phyloP scores from a whole-genome alignment of 2,329 filamentous ascomycete species.

The Biscogniauxia marginata region DNA sequence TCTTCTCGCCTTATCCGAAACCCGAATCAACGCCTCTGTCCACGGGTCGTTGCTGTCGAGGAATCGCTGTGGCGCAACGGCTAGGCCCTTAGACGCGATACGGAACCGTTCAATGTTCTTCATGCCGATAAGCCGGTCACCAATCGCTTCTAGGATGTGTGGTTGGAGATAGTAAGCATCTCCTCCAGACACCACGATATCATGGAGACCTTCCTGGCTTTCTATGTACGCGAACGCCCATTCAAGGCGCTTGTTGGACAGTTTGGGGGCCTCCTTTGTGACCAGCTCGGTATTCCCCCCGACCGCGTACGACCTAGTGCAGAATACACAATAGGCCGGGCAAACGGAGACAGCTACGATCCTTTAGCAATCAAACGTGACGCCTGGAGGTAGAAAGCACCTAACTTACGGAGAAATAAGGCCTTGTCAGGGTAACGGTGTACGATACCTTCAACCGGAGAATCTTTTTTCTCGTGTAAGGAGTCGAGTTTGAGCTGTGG shows the following conservation, averaged over 20 bases:
- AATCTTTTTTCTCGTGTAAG: slow-evolving; percentile 55
- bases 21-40: slow-evolving; percentile 49
- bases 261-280: slow-evolving; percentile 39
- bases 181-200: slow-evolving; percentile 63
- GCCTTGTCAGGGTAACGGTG: slow-evolving; percentile 65
- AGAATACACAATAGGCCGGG: slow-evolving; percentile 62
- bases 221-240: slow-evolving; percentile 56
- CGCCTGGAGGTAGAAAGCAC: background rate
- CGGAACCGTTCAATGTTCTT: slow-evolving; percentile 59
- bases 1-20: slow-evolving; percentile 49
- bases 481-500: slow-evolving; percentile 55
- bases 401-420: slow-evolving; percentile 55
- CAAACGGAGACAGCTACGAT: slow-evolving; percentile 55
- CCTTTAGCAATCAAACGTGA: slow-evolving; percentile 17
- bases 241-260: slow-evolving; percentile 49
- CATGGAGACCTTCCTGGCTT: slow-evolving; percentile 46
- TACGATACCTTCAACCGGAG: slow-evolving; percentile 55
- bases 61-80: slow-evolving; percentile 56
- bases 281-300: slow-evolving; percentile 54
- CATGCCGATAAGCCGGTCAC: slow-evolving; percentile 54
- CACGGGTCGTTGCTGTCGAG: slow-evolving; percentile 53
- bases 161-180: slow-evolving; percentile 59
- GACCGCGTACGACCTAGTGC: slow-evolving; percentile 60
- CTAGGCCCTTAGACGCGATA: slow-evolving; percentile 61
- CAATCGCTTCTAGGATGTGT: slow-evolving; percentile 52